phyloP scores from a whole-genome alignment of 805 yeast species.

The Schizosaccharomyces lindneri region DNA sequence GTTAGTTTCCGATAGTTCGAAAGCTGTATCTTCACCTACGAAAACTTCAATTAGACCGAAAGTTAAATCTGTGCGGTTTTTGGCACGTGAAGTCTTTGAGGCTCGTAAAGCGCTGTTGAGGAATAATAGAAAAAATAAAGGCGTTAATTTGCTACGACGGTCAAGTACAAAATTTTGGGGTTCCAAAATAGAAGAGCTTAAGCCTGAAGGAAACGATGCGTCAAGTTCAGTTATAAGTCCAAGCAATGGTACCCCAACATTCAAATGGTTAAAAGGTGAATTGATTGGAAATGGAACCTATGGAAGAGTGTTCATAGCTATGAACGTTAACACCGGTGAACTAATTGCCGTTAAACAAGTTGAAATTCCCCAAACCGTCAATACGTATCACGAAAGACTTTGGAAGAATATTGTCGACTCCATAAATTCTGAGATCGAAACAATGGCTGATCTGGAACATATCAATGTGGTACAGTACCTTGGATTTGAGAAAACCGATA shows the following conservation, averaged over 20 bases:
- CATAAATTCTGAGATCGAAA: slow-evolving; percentile 69
- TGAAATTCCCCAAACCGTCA: slow-evolving; percentile 26
- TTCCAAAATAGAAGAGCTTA: slow-evolving; percentile 70
- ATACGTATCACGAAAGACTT: slow-evolving; percentile 11
- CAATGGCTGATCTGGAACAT: slow-evolving; percentile 83
- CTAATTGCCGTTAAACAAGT: slow-evolving; percentile 98
- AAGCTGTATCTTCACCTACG: background rate
- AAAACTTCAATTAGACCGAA: slow-evolving; percentile 14
- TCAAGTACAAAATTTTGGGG: slow-evolving; percentile 96
- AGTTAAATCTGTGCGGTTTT: slow-evolving; percentile 77
- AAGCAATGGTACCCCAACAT: slow-evolving; percentile 12
- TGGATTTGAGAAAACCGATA: slow-evolving; percentile 62
- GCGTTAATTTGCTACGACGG: slow-evolving; percentile 28
- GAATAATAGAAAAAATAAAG: slow-evolving; percentile 3
- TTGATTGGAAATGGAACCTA: slow-evolving; percentile 89
- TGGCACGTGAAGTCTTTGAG: slow-evolving; percentile 72
- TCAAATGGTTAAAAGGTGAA: slow-evolving; percentile 96
- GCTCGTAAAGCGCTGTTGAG: slow-evolving; percentile 17
- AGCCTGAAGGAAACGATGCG: slow-evolving; percentile 23
- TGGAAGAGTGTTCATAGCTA: slow-evolving; percentile 76
- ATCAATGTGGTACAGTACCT: slow-evolving; percentile 83
- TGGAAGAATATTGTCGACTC: slow-evolving; percentile 50
- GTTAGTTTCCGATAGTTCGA: slow-evolving; percentile 49
- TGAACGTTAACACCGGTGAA: slow-evolving; percentile 90
- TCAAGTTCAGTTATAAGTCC: background rate